Conservation (phyloP, 2,329 filamentous ascomycete species). For the Clonostachys byssicola region DNA sequence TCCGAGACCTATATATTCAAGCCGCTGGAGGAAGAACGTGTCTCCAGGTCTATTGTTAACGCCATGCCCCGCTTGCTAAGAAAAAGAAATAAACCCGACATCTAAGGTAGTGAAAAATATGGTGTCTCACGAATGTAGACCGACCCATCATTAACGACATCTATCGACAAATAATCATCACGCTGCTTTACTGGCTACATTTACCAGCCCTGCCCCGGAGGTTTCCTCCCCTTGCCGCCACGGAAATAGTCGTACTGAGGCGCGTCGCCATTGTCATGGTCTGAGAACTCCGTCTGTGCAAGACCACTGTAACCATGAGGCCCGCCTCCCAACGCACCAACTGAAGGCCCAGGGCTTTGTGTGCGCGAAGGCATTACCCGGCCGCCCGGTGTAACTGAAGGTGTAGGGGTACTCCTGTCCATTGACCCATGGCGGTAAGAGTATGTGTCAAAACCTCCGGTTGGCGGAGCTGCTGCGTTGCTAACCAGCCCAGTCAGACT, state of each 20-base stretch:
- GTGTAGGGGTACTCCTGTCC: constrained; percentile 8
- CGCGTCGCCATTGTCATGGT: constrained; percentile 30
- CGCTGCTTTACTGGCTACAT: too few relatives aligned
- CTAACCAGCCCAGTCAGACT: constrained; percentile 48
- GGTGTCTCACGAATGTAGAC: too few relatives aligned
- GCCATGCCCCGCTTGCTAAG: too few relatives aligned
- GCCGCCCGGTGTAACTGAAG: constrained; percentile 4
- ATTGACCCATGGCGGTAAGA: constrained; percentile 7
- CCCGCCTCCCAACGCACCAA: constrained; percentile 51
- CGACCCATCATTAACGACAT: too few relatives aligned
- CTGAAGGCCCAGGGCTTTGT: constrained; percentile 31
- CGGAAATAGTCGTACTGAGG: constrained; percentile 56
- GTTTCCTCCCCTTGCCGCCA: constrained; percentile 19
- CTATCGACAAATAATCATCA: too few relatives aligned
- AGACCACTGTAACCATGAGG: constrained; percentile 56
- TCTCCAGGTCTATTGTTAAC: too few relatives aligned
- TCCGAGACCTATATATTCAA: too few relatives aligned
- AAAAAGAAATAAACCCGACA: too few relatives aligned
- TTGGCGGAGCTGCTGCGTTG: constrained; percentile 47
- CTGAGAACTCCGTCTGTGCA: constrained; percentile 45
- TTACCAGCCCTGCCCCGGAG: constrained; percentile 35
- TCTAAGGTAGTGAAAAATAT: too few relatives aligned
- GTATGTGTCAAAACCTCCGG: constrained; percentile 22
- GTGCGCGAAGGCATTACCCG: constrained; percentile 8
- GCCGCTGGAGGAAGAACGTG: too few relatives aligned